Evolutionary conservation across 2,329 filamentous ascomycete genomes (phyloP).

Genomic region (Colletotrichum lindemuthianum): DNA sequence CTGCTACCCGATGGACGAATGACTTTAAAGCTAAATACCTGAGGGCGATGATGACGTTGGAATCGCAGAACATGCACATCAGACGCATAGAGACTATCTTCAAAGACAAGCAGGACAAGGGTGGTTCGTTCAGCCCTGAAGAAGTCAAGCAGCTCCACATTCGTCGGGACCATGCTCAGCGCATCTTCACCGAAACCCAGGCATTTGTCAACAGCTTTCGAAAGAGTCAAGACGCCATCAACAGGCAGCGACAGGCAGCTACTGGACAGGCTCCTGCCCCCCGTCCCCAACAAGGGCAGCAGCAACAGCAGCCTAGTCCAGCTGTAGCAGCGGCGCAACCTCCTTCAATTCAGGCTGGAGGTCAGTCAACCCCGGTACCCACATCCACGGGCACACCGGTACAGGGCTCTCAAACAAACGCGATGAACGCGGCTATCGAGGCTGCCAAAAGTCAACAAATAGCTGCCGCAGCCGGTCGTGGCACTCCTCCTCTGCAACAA

Average conservation of each 20-base stretch:
- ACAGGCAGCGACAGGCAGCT: slow-evolving; percentile 39
- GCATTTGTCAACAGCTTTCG: slow-evolving; percentile 60
- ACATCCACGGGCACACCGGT: slow-evolving; percentile 4
- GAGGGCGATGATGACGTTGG: slow-evolving; percentile 61
- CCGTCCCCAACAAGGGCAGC: slow-evolving; percentile 37
- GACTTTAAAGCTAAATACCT: slow-evolving; percentile 59
- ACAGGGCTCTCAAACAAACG: slow-evolving; percentile 40
- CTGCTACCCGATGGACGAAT: slow-evolving; percentile 57
- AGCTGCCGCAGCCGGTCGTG: slow-evolving; percentile 38
- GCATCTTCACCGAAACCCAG: slow-evolving; percentile 57
- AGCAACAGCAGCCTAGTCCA: slow-evolving; percentile 40
- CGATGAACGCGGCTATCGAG: slow-evolving; percentile 56
- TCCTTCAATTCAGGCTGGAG: slow-evolving; percentile 41
- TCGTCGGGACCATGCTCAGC: slow-evolving; percentile 55
- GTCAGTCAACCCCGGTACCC: slow-evolving; percentile 30
- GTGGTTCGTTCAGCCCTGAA: slow-evolving; percentile 56
- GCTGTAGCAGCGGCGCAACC: slow-evolving; percentile 23
- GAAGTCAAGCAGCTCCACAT: slow-evolving; percentile 57
- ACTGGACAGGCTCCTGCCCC: slow-evolving; percentile 13
- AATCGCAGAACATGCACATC: slow-evolving; percentile 53
- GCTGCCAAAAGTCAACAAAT: slow-evolving; percentile 56
- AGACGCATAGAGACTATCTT: slow-evolving; percentile 53
- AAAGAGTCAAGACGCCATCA: slow-evolving; percentile 53
- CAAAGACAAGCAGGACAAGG: slow-evolving; percentile 54
- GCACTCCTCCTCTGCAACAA: slow-evolving; percentile 32